Evolutionary conservation across 805 yeast species (phyloP).

Genomic region (Clavispora carvajalis): DNA sequence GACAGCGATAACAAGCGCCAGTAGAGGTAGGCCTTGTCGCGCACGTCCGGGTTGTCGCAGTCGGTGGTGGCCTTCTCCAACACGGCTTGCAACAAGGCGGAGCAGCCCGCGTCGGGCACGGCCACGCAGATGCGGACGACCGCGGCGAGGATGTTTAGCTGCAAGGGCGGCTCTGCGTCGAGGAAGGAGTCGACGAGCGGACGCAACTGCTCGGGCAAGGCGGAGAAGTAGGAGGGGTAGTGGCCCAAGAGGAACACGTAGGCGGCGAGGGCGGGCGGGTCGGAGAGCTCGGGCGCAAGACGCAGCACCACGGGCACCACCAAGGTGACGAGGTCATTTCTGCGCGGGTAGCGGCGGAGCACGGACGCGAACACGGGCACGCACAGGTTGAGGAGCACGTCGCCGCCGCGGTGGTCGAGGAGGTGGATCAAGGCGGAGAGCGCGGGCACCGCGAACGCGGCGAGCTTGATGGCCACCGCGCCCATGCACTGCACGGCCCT

Average conservation of each 20-base stretch:
- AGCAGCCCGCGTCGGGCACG: conserved; percentile 19
- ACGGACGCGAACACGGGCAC: conserved; percentile 59
- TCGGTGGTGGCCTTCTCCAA: conserved; percentile 60
- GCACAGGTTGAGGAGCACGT: conserved; percentile 57
- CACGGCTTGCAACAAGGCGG: conserved; percentile 48
- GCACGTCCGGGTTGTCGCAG: conserved; percentile 68
- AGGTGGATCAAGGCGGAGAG: conserved; percentile 56
- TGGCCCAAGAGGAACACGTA: conserved; percentile 72
- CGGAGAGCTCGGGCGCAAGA: conserved; percentile 43
- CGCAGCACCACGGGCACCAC: conserved; percentile 51
- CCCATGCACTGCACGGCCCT: conserved; percentile 65
- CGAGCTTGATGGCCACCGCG: conserved; percentile 63
- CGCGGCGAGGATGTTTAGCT: conserved; percentile 54
- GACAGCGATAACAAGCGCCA: conserved; percentile 68
- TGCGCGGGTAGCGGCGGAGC: conserved; percentile 59
- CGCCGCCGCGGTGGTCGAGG: conserved; percentile 55
- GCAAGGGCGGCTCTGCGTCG: conserved; percentile 58
- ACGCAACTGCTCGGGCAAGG: conserved; percentile 42
- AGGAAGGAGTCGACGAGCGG: conserved; percentile 46
- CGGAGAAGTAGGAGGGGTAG: conserved; percentile 56
- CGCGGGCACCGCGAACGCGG: conserved; percentile 49
- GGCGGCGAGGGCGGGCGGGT: conserved; percentile 48
- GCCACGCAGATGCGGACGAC: conserved; percentile 51
- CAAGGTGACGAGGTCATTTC: conserved; percentile 43
- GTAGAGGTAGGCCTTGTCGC: conserved; percentile 74